phyloP scores from a whole-genome alignment of 192 early-diverging fungal species.

The Coemansia sp. region DNA sequence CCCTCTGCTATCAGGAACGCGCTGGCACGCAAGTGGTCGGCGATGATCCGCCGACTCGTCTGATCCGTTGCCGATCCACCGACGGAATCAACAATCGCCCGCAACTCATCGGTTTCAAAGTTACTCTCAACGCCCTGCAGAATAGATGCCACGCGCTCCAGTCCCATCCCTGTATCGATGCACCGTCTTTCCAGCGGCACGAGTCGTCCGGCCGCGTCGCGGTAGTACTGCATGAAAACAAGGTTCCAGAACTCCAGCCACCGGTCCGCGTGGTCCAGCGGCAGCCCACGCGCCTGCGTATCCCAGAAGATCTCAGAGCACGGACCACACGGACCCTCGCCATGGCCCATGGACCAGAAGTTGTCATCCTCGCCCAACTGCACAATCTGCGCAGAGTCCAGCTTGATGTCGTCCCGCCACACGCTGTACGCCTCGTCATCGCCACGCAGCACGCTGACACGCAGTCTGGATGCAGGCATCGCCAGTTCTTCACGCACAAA shows the following conservation, averaged over 20 bases:
- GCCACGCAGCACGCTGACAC: constrained; percentile 87
- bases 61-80: constrained; percentile 72
- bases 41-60: constrained; percentile 94
- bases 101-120: constrained; percentile 96
- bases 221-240: constrained; percentile 99
- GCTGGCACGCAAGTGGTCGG: constrained; percentile 93
- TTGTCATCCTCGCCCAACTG: constrained; percentile 89
- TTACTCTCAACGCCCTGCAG: constrained; percentile 92
- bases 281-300: constrained; percentile 85
- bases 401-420: constrained; percentile 79
- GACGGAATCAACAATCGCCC: constrained; percentile 75
- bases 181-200: constrained; percentile 85
- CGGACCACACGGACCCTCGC: constrained; percentile 94
- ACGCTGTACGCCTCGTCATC: constrained; percentile 83
- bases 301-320: constrained; percentile 98
- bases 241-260: constrained; percentile 99
- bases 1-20: constrained; percentile 96
- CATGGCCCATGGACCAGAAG: constrained; percentile 98
- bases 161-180: constrained; percentile 98
- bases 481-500: constrained; percentile 82
- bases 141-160: constrained; percentile 92
- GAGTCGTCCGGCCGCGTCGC: constrained; percentile 81
- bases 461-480: constrained; percentile 79
- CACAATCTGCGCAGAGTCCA: constrained; percentile 77
- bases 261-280: constrained; percentile 84